Conservation (phyloP, 495 filamentous ascomycete species). For the Podospora didyma region DNA sequence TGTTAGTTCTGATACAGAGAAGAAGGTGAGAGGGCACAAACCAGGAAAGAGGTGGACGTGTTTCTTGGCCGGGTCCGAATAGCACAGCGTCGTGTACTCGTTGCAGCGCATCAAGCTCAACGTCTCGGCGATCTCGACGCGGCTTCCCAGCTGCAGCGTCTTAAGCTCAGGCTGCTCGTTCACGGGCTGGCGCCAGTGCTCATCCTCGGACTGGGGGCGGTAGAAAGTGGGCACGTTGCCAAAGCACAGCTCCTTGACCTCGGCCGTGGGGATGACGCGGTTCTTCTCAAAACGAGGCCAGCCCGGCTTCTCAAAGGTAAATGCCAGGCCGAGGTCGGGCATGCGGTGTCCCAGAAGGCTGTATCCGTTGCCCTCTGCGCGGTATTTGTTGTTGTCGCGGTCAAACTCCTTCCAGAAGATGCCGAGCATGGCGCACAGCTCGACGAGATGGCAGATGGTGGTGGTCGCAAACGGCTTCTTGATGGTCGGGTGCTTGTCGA, state of each 20-base stretch:
- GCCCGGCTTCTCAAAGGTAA: conserved; percentile 34
- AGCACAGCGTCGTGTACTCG: conserved; percentile 27
- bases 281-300: conserved; percentile 31
- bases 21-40: conserved; percentile 6
- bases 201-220: conserved; percentile 23
- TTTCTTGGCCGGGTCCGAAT: conserved; percentile 25
- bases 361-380: conserved; percentile 42
- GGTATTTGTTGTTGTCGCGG: conserved; percentile 30
- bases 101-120: conserved; percentile 36
- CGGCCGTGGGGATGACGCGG: conserved; percentile 33
- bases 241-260: conserved; percentile 39
- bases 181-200: conserved; percentile 15
- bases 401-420: conserved; percentile 41
- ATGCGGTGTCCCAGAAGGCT: conserved; percentile 33
- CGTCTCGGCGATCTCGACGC: conserved; percentile 35
- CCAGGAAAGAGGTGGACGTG: conserved; percentile 37
- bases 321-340: conserved; percentile 35
- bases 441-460: conserved; percentile 39
- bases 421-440: conserved; percentile 37
- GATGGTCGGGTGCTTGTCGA: conserved; percentile 38
- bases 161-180: conserved; percentile 19
- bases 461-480: conserved; percentile 41
- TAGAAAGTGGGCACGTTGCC: conserved; percentile 39
- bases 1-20: background rate
- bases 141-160: conserved; percentile 27